Evolutionary conservation across 306 rosid genomes (phyloP), one percentile per base, ranked within the genome.

Genomic region (Pueraria montana): DNA sequence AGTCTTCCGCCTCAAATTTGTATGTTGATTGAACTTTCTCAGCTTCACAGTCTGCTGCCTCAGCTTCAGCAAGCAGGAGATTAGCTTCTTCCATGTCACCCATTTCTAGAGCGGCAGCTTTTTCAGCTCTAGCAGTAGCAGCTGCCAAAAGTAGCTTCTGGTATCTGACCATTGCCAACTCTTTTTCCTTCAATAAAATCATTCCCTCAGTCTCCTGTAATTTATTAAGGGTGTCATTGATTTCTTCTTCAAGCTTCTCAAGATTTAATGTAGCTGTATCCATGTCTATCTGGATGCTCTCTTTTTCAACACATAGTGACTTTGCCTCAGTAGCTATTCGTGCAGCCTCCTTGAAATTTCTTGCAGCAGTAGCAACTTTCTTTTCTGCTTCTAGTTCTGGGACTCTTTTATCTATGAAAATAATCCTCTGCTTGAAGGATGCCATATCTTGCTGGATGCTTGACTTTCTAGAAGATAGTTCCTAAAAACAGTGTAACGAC

Each of bases 281-380:
- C 88, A 88, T 90, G 83, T 84, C 85, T 64, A 20, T 81, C 85
- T 87, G 92, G 40, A 89, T 81, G 79, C 88, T 72, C 55, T 90
- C 92, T 74, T 89, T 93, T 83, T 93, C 94, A 79, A 86, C 81
- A 66, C 72, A 68, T 50, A 88, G 80, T 80, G 93, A 85, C 86
- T 93, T 93, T 9, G 98, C 91, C 87, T 91, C 96, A 0, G 89
- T 81, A 72, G 98, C 91, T 84, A 93, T 82, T 74, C 96, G 89
- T 17, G 93, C 98, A 79, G 98, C 96, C 86, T 91, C 98, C 84
- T 91, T 93, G 80, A 93, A 93, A 85, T 93, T 93, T 77, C 96
- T 90, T 38, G 93, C 91, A 82, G 96, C 79, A 40, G 92, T 91
- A 73, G 94, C 96, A 76, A 93, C 94, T 84, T 84, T 93, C 87